Base-by-base conservation (phyloP, 2,329 filamentous ascomycete genomes). In the Aspergillus oerlinghausenensis region DNA sequence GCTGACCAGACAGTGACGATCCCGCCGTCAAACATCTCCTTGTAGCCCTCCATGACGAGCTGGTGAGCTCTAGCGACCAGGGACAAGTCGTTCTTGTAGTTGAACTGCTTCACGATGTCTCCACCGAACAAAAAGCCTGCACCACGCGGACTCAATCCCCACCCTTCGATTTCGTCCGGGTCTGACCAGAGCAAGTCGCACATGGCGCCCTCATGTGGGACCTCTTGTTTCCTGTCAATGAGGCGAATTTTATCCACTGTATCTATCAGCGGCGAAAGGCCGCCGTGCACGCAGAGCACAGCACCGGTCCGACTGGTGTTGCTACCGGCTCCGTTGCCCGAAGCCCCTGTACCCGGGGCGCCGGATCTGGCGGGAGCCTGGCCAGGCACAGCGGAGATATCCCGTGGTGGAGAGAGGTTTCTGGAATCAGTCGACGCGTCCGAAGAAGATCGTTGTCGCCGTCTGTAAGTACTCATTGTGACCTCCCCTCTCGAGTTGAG, bases 1-100 rank as follows among this genome's bases (percentile, higher is more conserved):
- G 92, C 92, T 0, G 90, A 95, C 93, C 94, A 99, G n/a, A 99
- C 94, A 0, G 94, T 99, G 45, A 97, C 94, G 62, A 99, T 97
- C 50, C 87, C 90, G 14, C 87, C 88, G 70, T 96, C 91, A 69
- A 97, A 99, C 92, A 97, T 97, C 73, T 97, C 94, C 77, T 97
- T 97, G 75, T 97, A 99, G 0, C 94, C 94, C 73, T 99, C 94
- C 94, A 97, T 99, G 62, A 99, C 94, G 23, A 99, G 85, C 74
- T 99, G 94, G 71, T 99, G 94, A 1, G 94, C 94, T 55, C 94
- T 86, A 19, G 93, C 94, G 63, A 99, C 94, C 52, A 99, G 82
- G 23, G 88, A 91, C 28, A 99, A 82, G 69, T 96, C 90, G 73
- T 99, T 99, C 56, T 87, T 85, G 75, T 97, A 88, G 76, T 97